phyloP scores from a whole-genome alignment of 352 stramenopile genomes.

The Phytophthora pinifolia region DNA sequence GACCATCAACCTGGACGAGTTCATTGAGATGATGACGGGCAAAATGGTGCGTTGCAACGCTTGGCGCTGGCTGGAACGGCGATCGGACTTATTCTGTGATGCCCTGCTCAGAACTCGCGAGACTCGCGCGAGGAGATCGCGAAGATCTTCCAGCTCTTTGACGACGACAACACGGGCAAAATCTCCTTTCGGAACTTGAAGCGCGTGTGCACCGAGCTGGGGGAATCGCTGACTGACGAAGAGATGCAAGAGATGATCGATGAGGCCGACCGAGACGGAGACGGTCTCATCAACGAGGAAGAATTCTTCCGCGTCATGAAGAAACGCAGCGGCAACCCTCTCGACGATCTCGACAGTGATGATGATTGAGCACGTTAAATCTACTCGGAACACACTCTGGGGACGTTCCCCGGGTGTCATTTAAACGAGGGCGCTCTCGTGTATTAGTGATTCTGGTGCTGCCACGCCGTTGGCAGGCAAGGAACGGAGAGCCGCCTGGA shows the following conservation, averaged over 20 bases:
- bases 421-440: constrained; percentile 26
- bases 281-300: constrained; percentile 94
- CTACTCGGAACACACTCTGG: constrained; percentile 3
- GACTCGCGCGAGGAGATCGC: constrained; percentile 91
- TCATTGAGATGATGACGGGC: constrained; percentile 94
- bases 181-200: constrained; percentile 97
- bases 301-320: constrained; percentile 97
- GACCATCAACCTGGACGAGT: constrained; percentile 91
- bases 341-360: constrained; percentile 91
- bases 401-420: not conserved
- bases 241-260: constrained; percentile 96
- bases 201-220: constrained; percentile 87
- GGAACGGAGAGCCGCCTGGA: constrained; percentile 14
- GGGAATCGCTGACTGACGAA: constrained; percentile 68
- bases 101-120: constrained; percentile 52
- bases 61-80: not conserved
- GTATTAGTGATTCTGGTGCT: constrained; percentile 31
- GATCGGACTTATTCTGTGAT: not conserved
- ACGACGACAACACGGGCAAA: constrained; percentile 94
- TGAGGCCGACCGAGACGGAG: constrained; percentile 92
- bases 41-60: constrained; percentile 76
- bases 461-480: constrained; percentile 6
- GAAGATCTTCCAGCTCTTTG: constrained; percentile 96
- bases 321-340: constrained; percentile 91
- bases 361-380: constrained; percentile 59